Base-by-base conservation (phyloP, 768 basidiomycete genomes). In the Sporobolomyces phaffii region DNA sequence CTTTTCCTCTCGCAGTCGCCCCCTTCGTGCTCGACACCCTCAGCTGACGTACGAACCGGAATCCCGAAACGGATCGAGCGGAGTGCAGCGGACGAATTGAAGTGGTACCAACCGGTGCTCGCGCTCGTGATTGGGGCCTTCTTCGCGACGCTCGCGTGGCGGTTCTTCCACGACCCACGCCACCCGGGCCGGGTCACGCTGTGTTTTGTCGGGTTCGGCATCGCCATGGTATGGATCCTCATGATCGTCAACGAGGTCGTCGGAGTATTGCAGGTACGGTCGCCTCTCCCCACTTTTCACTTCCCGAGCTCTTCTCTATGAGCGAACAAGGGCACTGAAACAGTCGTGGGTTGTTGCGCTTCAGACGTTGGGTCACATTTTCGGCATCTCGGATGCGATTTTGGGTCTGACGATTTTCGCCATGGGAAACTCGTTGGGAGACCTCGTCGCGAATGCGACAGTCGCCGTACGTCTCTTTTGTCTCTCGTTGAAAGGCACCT, bases 171-270 rank as follows among this genome's bases (percentile, higher is more conserved):
- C 45, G 87, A 89, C 4, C 84, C 68, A 80, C 82, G 8, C 74
- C 82, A 18, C 81, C 84, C 50, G 82, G 84, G 62, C 0, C 65
- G 69, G 20, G 81, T 91, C 78, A 81, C 83, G 14, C 83, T 92
- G 14, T 94, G 91, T 75, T 87, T 86, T 28, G 86, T 93, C 82
- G 94, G 96, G 0, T 99, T 99, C 79, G 76, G 86, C 26, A 87
- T 94, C 31, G 83, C 91, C 4, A 84, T 97, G 67, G 86, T 97
- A 11, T 99, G 96, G 94, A 97, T 99, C 73, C 93, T 97, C 85
- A 91, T 89, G 9, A 92, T 98, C 52, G 92, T 93, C 1, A 92
- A 96, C 76, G 93, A 97, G 76, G 91, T 94, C 3, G 91, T 98
- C 34, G 83, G 87, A 52, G 86, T 97, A 15, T 82, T 98, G 14